A percentile compares a stretch with the other conserved stretches of the same genome.
Conservation (phyloP, 768 basidiomycete species). For the Termitomyces sp. region DNA sequence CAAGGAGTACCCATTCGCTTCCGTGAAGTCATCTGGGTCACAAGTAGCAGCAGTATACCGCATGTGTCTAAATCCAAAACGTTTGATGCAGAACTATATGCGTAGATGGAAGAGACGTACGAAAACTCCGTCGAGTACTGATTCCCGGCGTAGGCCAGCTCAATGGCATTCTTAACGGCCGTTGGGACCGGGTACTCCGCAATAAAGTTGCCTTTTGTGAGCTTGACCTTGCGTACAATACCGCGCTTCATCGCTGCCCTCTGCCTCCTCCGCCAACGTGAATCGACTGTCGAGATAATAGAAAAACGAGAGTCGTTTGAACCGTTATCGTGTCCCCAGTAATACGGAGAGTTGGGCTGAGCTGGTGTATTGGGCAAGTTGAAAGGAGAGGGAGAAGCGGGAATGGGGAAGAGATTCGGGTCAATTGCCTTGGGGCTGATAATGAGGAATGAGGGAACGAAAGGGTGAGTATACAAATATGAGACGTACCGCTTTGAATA, state of each 20-base stretch:
- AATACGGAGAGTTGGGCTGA: conserved; percentile 19
- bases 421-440: conserved; percentile 16
- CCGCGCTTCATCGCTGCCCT: conserved; percentile 88
- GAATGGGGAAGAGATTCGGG: conserved; percentile 19
- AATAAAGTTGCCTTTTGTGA: conserved; percentile 91
- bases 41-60: conserved; percentile 89
- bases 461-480: background rate
- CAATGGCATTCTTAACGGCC: conserved; percentile 78
- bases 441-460: background rate
- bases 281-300: conserved; percentile 48
- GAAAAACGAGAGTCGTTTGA: conserved; percentile 41
- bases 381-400: conserved; percentile 17
- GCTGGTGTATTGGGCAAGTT: conserved; percentile 19
- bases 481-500: conserved; percentile 13
- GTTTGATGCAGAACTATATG: background rate
- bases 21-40: conserved; percentile 85
- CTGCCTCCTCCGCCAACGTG: conserved; percentile 69
- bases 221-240: conserved; percentile 86
- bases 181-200: conserved; percentile 86
- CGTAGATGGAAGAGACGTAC: conserved; percentile 40
- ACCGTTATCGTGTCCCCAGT: conserved; percentile 12
- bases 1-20: conserved; percentile 79
- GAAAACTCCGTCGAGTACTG: conserved; percentile 89
- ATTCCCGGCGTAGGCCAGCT: conserved; percentile 63
- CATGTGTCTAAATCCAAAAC: conserved; percentile 61